Evolutionary conservation across 257 asterid genomes (phyloP), one percentile per base, ranked within the genome.

Genomic region (Nicotiana undulata): DNA sequence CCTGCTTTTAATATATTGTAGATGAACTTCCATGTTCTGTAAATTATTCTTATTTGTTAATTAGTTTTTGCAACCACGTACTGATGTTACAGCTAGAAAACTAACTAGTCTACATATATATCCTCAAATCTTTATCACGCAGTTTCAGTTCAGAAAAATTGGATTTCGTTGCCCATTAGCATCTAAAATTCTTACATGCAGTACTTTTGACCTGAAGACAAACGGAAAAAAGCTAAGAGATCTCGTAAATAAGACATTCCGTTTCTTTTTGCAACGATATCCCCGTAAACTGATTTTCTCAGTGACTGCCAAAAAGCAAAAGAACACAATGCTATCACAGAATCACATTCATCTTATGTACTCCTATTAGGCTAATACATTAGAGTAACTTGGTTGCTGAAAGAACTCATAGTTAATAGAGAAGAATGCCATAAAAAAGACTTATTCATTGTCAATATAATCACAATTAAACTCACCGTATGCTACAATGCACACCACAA

Each of bases 401-500:
- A n/a, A 51, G 22, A 52, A 34, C 32, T 46, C 49, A 53, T 53
- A 53, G 31, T 11, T 53, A 11, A 10, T 4, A n/a, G 12, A 61
- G 67, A 61, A 61, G 67, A 24, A 11, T 61, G 67, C 18, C 18
- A 61, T 61, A 6, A 12, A 26, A 26, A 24, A 61, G 49, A 29
- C 37, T 76, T 76, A 76, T 76, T 76, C 9, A 37, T 56, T 76
- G 29, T 53, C 80, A 76, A 76, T 52, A 76, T 76, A 31, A 76
- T 75, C 79, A 75, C 79, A 75, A 75, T 75, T 55, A 24, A 74
- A 17, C 63, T 51, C 63, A 13, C 46, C 20, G 29, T 40, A 22
- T 49, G 66, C 82, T 22, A 49, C 37, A 80, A 64, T 49, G 56
- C 82, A 80, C 82, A 64, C 77, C 29, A 64, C 40, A 64, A 52